These are phyloP conservation scores for Ramaria sp. DNA, from an alignment of 768 basidiomycete species.

Conservation along the genomic window DNA sequence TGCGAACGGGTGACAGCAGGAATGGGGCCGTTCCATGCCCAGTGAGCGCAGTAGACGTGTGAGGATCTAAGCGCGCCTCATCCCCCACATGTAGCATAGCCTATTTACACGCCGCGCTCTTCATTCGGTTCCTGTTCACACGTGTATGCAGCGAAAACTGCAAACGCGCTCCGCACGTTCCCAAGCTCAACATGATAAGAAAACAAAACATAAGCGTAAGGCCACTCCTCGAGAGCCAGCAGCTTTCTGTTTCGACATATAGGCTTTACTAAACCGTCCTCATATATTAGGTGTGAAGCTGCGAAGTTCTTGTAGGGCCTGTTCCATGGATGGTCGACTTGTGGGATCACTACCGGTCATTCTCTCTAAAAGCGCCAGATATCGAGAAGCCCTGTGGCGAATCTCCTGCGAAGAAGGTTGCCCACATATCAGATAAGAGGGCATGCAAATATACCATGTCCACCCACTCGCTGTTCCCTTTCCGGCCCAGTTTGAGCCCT, in stretches of 20 bases:
- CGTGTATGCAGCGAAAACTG: background rate
- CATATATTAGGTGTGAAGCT: background rate
- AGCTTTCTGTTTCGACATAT: background rate
- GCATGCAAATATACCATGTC: too few species aligned
- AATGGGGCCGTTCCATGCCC: background rate
- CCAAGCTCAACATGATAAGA: background rate
- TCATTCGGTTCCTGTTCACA: background rate
- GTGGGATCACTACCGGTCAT: slow-evolving; percentile 1
- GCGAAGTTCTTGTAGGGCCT: background rate
- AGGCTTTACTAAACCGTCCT: background rate
- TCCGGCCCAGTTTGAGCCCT: background rate
- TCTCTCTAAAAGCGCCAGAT: background rate
- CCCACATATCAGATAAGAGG: background rate
- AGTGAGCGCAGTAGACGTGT: background rate
- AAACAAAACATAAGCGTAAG: too few species aligned
- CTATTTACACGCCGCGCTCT: background rate
- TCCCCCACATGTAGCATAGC: background rate
- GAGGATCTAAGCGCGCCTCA: background rate
- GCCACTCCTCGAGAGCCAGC: background rate
- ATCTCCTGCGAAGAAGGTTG: background rate
- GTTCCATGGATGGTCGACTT: background rate
- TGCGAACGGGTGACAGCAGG: too few species aligned
- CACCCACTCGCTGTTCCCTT: background rate
- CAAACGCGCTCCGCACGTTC: background rate
- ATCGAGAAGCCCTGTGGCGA: background rate